These are phyloP conservation scores for Citrullus colocynthis DNA, from an alignment of 306 rosid species.

Conservation along the genomic window DNA sequence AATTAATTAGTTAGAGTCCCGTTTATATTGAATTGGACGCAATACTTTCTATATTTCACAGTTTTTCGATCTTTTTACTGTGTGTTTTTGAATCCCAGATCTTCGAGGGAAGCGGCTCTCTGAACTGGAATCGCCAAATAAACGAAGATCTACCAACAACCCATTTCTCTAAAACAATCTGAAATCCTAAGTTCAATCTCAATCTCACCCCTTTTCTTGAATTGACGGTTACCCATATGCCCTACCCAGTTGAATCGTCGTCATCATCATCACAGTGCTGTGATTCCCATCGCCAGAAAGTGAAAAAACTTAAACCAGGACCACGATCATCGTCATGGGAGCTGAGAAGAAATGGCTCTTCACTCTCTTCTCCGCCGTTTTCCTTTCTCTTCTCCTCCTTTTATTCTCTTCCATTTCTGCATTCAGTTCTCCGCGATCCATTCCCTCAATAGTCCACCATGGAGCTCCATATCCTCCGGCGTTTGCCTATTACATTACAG, in stretches of 20 bases:
- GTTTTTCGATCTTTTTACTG: not conserved
- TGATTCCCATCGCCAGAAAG: not conserved
- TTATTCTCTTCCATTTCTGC: conserved; percentile 56
- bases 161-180: conserved; percentile 15
- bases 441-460: conserved; percentile 51
- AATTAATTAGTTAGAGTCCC: too few species aligned
- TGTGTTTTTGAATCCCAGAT: conserved; percentile 11
- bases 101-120: conserved; percentile 6
- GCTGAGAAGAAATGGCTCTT: conserved; percentile 86
- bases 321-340: conserved; percentile 36
- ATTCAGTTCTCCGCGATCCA: conserved; percentile 54
- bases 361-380: conserved; percentile 57
- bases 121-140: conserved; percentile 7
- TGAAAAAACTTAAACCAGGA: not conserved
- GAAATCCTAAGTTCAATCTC: conserved; percentile 7
- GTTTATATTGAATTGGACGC: too few species aligned
- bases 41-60: not conserved
- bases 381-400: conserved; percentile 44
- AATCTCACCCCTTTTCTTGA: conserved; percentile 19
- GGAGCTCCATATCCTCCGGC: conserved; percentile 76
- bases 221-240: conserved; percentile 28
- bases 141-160: conserved; percentile 38
- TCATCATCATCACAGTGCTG: not conserved
- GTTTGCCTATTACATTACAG: conserved; percentile 70
- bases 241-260: conserved; percentile 5